Percentiles rank a stretch among this genome's conserved stretches.
These are phyloP conservation scores for Syzygium oleosum DNA, from an alignment of 345 rosid genomes.

Conservation along the genomic window DNA sequence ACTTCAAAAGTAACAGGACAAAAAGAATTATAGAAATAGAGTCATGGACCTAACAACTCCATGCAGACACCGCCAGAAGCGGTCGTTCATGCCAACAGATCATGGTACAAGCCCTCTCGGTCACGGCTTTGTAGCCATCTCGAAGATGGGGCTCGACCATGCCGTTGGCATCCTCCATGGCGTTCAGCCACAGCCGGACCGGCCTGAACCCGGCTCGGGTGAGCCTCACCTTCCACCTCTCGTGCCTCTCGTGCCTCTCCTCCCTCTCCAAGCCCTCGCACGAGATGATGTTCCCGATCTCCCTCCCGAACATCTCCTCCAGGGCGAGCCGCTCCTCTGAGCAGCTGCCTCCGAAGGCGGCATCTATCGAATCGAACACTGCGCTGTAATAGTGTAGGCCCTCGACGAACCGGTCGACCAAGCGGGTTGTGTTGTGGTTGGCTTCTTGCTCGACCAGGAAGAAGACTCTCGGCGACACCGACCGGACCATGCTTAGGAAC, in stretches of 20 bases:
- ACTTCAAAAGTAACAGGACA: background rate
- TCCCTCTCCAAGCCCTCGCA: slow-evolving; percentile 42
- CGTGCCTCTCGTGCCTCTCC: slow-evolving; percentile 42
- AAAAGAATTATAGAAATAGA: background rate
- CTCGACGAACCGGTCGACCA: slow-evolving; percentile 28
- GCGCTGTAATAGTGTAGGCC: slow-evolving; percentile 50
- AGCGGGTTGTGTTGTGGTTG: slow-evolving; percentile 22
- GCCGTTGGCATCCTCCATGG: slow-evolving; percentile 18
- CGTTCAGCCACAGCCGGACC: slow-evolving; percentile 17
- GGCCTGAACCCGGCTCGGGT: slow-evolving; percentile 29
- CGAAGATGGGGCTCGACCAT: slow-evolving; percentile 18
- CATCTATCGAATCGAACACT: slow-evolving; percentile 33
- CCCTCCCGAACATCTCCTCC: slow-evolving; percentile 49
- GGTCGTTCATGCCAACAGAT: slow-evolving; percentile 59
- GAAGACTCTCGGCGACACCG: slow-evolving; percentile 23
- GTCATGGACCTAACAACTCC: slow-evolving; percentile 25
- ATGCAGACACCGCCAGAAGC: slow-evolving; percentile 40
- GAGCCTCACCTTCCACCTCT: slow-evolving; percentile 33
- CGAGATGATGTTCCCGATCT: slow-evolving; percentile 40
- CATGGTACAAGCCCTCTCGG: slow-evolving; percentile 30
- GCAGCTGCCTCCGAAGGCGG: background rate
- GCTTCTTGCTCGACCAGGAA: slow-evolving; percentile 42
- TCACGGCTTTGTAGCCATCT: slow-evolving; percentile 31
- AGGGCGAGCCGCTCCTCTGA: slow-evolving; percentile 16
- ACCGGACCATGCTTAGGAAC: slow-evolving; percentile 18